A percentile compares a stretch with the other conserved stretches of the same genome.
Evolutionary conservation across 2,329 filamentous ascomycete genomes (phyloP).

Genomic region (Lithohypha guttulata): DNA sequence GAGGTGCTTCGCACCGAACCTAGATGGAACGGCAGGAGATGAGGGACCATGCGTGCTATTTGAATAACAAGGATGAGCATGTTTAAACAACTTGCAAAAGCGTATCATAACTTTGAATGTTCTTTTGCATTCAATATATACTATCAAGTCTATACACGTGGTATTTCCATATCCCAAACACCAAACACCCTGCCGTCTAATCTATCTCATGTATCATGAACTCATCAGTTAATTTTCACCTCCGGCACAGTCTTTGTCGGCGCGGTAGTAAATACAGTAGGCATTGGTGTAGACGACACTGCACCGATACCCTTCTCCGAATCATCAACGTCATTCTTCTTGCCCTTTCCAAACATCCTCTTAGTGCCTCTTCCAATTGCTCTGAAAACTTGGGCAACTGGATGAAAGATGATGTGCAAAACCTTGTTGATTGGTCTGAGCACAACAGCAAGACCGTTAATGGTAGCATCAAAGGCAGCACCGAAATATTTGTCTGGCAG

Average conservation of each 20-base stretch:
- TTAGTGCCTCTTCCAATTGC: conserved; percentile 18
- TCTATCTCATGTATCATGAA: background rate
- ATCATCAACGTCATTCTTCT: background rate
- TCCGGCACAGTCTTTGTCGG: conserved; percentile 4
- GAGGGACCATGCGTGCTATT: too few species aligned
- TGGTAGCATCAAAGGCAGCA: conserved; percentile 38
- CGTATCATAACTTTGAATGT: too few species aligned
- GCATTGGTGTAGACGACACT: background rate
- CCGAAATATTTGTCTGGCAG: conserved; percentile 59
- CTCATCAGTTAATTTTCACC: conserved; percentile 1
- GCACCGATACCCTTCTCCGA: conserved; percentile 4
- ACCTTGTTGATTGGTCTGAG: conserved; percentile 32
- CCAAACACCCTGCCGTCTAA: too few species aligned
- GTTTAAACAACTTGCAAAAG: too few species aligned
- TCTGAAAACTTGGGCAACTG: conserved; percentile 23
- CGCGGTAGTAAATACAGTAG: conserved; percentile 1
- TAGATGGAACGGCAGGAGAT: too few species aligned
- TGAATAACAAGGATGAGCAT: too few species aligned
- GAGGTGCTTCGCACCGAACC: too few species aligned
- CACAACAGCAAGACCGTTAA: conserved; percentile 43
- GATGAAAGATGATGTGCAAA: conserved; percentile 24
- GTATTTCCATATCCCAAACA: too few species aligned
- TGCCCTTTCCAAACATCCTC: conserved; percentile 14
- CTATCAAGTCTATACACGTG: too few species aligned
- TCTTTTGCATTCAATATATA: too few species aligned